Percentiles rank a stretch among this genome's conserved stretches.
phyloP scores from a whole-genome alignment of 495 filamentous ascomycete species.

The Aspergillus sclerotiicarbonarius region DNA sequence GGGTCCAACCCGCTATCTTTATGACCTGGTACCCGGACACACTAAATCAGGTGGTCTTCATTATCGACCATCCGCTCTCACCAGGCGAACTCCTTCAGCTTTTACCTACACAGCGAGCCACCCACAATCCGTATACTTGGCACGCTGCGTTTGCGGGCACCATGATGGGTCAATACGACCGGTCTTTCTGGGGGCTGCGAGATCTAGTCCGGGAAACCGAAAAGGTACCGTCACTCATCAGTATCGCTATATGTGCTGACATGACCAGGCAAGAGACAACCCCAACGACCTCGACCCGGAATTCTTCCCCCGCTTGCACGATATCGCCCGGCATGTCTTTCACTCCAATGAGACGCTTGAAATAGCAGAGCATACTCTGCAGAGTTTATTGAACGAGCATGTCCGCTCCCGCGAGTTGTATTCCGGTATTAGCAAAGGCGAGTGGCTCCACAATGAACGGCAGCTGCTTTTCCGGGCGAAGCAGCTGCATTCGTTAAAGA shows the following conservation, averaged over 20 bases:
- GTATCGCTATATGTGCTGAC: background rate
- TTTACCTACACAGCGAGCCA: background rate
- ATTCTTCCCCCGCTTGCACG: constrained; percentile 26
- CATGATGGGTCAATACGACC: constrained; percentile 10
- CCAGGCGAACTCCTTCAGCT: background rate
- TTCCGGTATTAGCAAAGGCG: background rate
- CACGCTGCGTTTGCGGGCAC: constrained; percentile 11
- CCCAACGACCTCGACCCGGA: background rate
- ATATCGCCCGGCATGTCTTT: constrained; percentile 47
- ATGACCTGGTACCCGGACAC: constrained; percentile 10
- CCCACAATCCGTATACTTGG: constrained; percentile 14
- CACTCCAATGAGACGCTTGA: constrained; percentile 47
- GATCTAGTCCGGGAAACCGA: constrained; percentile 13
- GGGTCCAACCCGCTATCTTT: constrained; percentile 13
- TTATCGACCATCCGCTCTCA: constrained; percentile 2
- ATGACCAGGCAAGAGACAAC: constrained; percentile 3
- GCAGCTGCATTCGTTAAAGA: constrained; percentile 20
- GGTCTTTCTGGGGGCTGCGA: constrained; percentile 14
- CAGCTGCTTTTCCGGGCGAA: constrained; percentile 15
- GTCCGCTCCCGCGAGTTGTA: constrained; percentile 16
- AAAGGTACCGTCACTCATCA: constrained; percentile 6
- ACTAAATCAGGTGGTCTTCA: constrained; percentile 7
- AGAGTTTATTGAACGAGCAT: constrained; percentile 34
- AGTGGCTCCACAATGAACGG: constrained; percentile 18
- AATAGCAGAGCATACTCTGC: constrained; percentile 34